Conservation (phyloP, 2,329 filamentous ascomycete genomes). For the Akanthomyces muscarius region DNA sequence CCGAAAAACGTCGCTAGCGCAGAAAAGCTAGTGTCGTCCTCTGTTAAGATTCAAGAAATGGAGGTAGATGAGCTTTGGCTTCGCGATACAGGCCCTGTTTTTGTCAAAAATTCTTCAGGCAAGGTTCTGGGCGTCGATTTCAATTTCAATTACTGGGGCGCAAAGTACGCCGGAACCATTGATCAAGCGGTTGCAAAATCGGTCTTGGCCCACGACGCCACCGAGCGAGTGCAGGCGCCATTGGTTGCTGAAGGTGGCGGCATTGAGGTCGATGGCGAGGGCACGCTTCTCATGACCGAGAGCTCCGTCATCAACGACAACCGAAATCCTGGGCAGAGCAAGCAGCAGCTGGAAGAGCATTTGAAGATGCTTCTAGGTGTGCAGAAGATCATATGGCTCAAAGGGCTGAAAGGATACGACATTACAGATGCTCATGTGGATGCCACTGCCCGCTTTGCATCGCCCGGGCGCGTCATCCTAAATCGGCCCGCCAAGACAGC, state of each 20-base stretch:
- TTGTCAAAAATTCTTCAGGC: slow-evolving; percentile 43
- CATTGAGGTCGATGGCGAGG: slow-evolving; percentile 17
- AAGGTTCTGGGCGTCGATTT: slow-evolving; percentile 25
- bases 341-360: slow-evolving; percentile 11
- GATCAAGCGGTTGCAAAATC: not conserved
- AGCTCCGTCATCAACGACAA: slow-evolving; percentile 19
- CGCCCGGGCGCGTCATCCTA: slow-evolving; percentile 12
- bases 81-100: slow-evolving; percentile 45
- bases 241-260: slow-evolving; percentile 18
- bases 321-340: slow-evolving; percentile 10
- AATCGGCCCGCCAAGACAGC: slow-evolving; percentile 6
- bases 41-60: slow-evolving; percentile 8
- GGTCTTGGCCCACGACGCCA: slow-evolving; percentile 2
- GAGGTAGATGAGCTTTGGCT: slow-evolving; percentile 16
- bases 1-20: not conserved
- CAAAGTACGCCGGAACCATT: slow-evolving; percentile 5
- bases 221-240: slow-evolving; percentile 3
- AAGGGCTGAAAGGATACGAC: slow-evolving; percentile 15
- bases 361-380: slow-evolving; percentile 12
- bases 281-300: slow-evolving; percentile 14
- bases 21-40: not conserved
- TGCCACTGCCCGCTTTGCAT: slow-evolving; percentile 11
- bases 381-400: slow-evolving; percentile 17
- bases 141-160: slow-evolving; percentile 20
- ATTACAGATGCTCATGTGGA: slow-evolving; percentile 18